Conservation (phyloP, 305 asterid species). For the Fraxinus greggii region DNA sequence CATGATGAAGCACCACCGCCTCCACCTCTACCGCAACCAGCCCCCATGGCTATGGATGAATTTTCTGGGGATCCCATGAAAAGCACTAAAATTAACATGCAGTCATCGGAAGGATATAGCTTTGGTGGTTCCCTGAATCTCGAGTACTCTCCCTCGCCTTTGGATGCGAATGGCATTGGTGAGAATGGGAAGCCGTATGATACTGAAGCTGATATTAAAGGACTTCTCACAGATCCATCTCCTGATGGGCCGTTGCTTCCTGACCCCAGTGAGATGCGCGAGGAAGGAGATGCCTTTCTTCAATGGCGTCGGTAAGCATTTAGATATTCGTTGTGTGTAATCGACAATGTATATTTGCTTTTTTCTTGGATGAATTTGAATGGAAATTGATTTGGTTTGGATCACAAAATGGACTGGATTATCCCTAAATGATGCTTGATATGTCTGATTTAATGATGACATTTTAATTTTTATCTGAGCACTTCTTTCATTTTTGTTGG, state of each 20-base stretch:
- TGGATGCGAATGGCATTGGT: constrained; percentile 24
- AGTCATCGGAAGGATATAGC: constrained; percentile 35
- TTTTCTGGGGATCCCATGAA: constrained; percentile 23
- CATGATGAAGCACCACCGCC: constrained; percentile 29
- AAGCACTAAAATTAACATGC: constrained; percentile 27
- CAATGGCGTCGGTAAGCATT: constrained; percentile 86
- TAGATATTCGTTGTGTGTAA: background rate
- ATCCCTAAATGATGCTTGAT: background rate
- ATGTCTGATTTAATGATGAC: background rate
- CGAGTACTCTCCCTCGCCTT: constrained; percentile 24
- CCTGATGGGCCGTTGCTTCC: constrained; percentile 76
- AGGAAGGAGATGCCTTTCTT: constrained; percentile 83
- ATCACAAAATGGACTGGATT: background rate
- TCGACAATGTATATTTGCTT: background rate
- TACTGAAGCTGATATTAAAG: constrained; percentile 49
- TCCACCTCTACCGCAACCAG: constrained; percentile 32
- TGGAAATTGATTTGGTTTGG: background rate
- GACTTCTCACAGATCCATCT: constrained; percentile 40
- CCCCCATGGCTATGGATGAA: constrained; percentile 29
- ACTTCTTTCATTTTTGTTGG: background rate
- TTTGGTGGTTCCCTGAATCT: constrained; percentile 31
- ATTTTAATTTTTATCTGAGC: no score
- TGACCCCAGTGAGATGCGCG: constrained; percentile 80
- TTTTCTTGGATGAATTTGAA: constrained; percentile 6
- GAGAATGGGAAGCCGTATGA: constrained; percentile 36